Evolutionary conservation across 139 green algal genomes (phyloP).

Genomic region (Picochlorum sp.): DNA sequence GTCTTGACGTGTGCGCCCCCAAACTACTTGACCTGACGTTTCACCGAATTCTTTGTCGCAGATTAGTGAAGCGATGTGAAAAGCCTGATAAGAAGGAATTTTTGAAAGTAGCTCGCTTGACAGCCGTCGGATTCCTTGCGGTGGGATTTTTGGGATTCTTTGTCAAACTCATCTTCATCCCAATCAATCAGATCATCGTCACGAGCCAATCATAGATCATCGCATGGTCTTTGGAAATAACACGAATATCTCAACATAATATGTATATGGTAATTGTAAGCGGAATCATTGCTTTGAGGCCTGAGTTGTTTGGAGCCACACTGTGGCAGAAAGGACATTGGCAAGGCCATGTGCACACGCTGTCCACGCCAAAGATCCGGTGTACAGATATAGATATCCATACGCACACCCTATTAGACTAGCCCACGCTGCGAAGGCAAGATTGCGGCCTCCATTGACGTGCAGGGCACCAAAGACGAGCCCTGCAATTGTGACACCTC

Average conservation of each 20-base stretch:
- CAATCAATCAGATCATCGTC: conserved; percentile 17
- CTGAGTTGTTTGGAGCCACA: background rate
- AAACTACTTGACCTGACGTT: background rate
- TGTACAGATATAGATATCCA: conserved; percentile 51
- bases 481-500: conserved; percentile 55
- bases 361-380: conserved; percentile 47
- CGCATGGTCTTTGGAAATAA: background rate
- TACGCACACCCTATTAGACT: conserved; percentile 55
- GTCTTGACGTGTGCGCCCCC: background rate
- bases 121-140: conserved; percentile 27
- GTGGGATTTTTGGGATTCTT: conserved; percentile 30
- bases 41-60: background rate
- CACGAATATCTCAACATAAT: too few relatives aligned
- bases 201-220: background rate
- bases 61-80: conserved; percentile 35
- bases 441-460: conserved; percentile 63
- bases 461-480: conserved; percentile 67
- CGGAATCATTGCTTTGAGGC: too few relatives aligned
- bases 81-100: conserved; percentile 37
- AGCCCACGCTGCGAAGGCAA: conserved; percentile 68
- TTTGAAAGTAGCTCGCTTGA: conserved; percentile 30
- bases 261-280: too few relatives aligned
- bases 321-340: conserved; percentile 40
- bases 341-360: conserved; percentile 49
- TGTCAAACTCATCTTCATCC: conserved; percentile 31